Base-by-base conservation (phyloP, 192 early-diverging fungal genomes). In the Coemansia sp. region DNA sequence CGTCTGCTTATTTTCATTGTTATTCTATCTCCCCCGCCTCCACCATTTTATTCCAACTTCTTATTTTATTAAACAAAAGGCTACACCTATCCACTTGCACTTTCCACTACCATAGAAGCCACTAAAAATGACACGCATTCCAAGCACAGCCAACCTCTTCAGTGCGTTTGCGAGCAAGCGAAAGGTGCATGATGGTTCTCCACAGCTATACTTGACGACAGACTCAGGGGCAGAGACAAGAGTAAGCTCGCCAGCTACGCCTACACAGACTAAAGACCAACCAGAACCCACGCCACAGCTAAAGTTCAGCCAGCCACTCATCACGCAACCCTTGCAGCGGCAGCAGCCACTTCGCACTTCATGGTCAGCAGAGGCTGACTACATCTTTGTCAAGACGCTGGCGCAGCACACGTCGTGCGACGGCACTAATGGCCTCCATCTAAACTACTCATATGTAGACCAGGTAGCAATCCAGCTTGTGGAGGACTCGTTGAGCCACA, bases 381-480 rank as follows among this genome's bases (percentile, higher is more conserved):
- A 47, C 37, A 36, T 27, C 0, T 78, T 78, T 56, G 60, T 78
- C 15, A 31, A 65, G n/a, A 68, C 57, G 12, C 60, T 78, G 7
- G 61, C 66, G 2, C 31, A 65, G 29, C 58, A 78, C 70, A 56
- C 76, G 2, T 35, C 27, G 4, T 73, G 70, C 63, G 67, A 68
- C 22, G 41, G 22, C 22, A 39, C 54, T 5, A 38, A 31, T 12
- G 76, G 76, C 0, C 58, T 78, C 3, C 19, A 39, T 17, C 42
- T 73, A 1, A 64, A 60, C 14, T 66, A 78, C 70, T 43, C 54
- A 17, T 65, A 72, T 14, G 51, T 78, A 8, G 76, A 78, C 37
- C 40, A 62, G 0, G 49, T 63, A 0, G 68, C 71, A 6, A 78
- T 78, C 17, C 38, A 59, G n/a, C 60, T 68, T 24, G 70, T 68